These are phyloP conservation scores for Adenanthera pavonina DNA, from an alignment of 306 rosid genomes.

Conservation along the genomic window DNA sequence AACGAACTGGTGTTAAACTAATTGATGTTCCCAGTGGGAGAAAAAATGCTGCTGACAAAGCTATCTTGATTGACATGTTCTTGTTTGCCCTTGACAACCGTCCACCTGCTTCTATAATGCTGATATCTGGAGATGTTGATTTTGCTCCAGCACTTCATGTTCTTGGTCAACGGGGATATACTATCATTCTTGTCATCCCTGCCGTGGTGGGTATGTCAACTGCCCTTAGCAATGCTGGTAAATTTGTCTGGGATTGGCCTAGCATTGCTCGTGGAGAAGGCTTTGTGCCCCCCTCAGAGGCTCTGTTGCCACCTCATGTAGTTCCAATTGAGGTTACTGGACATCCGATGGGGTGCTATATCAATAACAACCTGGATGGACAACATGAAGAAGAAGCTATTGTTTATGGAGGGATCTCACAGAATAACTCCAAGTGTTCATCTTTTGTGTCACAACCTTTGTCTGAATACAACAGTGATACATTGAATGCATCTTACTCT, in stretches of 20 bases:
- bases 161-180: constrained; percentile 95
- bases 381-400: constrained; percentile 86
- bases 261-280: constrained; percentile 95
- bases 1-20: constrained; percentile 92
- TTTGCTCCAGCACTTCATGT: constrained; percentile 93
- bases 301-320: constrained; percentile 58
- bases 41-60: constrained; percentile 98
- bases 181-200: constrained; percentile 85
- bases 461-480: constrained; percentile 61
- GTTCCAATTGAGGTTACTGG: constrained; percentile 61
- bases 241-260: constrained; percentile 98
- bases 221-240: constrained; percentile 90
- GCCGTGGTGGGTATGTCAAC: constrained; percentile 83
- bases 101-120: constrained; percentile 90
- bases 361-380: constrained; percentile 57
- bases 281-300: constrained; percentile 67
- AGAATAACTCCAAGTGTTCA: constrained; percentile 65
- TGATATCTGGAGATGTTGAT: constrained; percentile 92
- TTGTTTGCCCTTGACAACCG: constrained; percentile 95
- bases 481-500: constrained; percentile 48
- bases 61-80: constrained; percentile 95
- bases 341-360: constrained; percentile 67
- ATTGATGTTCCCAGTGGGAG: constrained; percentile 95
- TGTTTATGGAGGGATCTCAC: constrained; percentile 78
- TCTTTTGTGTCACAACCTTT: constrained; percentile 65